Percentiles rank a stretch among this genome's conserved stretches.
phyloP scores from a whole-genome alignment of 2,329 filamentous ascomycete genomes.

The Phaeoacremonium minimum region DNA sequence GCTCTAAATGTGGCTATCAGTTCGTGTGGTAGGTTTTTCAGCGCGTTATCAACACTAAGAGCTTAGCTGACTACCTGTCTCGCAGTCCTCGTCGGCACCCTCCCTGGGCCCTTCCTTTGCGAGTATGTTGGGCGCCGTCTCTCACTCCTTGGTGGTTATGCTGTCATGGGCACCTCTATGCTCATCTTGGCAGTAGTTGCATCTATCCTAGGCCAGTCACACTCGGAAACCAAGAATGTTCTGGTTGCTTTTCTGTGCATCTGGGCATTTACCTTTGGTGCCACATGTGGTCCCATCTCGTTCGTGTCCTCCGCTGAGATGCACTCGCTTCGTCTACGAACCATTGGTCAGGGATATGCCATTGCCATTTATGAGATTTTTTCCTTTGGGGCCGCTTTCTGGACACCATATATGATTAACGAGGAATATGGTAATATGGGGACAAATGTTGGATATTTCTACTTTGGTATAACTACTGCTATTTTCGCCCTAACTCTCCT shows the following conservation, averaged over 20 bases:
- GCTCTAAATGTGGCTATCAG: neutral
- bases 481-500: neutral
- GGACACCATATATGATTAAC: neutral
- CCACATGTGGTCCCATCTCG: slow-evolving; percentile 15
- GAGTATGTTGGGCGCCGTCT: slow-evolving; percentile 1
- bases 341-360: neutral
- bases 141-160: neutral
- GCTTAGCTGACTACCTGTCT: neutral
- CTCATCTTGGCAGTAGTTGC: neutral
- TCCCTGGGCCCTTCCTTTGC: neutral
- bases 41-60: neutral
- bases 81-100: neutral
- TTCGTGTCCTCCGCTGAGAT: slow-evolving; percentile 19
- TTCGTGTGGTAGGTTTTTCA: neutral
- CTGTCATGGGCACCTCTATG: neutral
- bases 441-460: neutral
- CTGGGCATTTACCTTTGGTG: slow-evolving; percentile 19
- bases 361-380: neutral
- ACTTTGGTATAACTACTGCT: neutral
- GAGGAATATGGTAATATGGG: neutral
- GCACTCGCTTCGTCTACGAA: slow-evolving; percentile 8
- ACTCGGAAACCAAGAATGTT: slow-evolving; percentile 12
- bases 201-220: neutral
- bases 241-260: slow-evolving; percentile 18
- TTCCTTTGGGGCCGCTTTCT: neutral